Evolutionary conservation across 2,329 filamentous ascomycete genomes (phyloP).

Genomic region (Ambrosiella cleistominuta): DNA sequence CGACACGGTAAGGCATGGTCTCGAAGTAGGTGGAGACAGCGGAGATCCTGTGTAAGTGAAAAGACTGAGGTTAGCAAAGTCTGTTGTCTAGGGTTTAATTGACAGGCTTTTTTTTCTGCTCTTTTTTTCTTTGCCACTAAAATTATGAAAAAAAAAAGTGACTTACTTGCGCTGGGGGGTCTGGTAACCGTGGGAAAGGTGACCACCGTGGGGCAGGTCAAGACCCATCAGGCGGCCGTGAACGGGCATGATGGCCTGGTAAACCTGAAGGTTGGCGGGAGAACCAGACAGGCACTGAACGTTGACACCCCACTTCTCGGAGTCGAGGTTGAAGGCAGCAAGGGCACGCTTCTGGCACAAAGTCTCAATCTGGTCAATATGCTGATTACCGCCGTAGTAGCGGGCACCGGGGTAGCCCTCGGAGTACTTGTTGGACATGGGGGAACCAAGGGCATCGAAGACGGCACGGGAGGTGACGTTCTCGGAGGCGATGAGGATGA

Average conservation of each 20-base stretch:
- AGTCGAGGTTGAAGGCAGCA: slow-evolving; percentile 71
- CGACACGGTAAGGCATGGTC: slow-evolving; percentile 88
- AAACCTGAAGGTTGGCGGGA: slow-evolving; percentile 94
- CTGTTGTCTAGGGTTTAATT: neutral
- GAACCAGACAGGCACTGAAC: slow-evolving; percentile 86
- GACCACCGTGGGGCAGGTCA: slow-evolving; percentile 84
- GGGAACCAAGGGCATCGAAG: slow-evolving; percentile 87
- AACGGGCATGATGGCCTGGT: slow-evolving; percentile 90
- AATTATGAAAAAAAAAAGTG: neutral
- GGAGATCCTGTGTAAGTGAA: slow-evolving; percentile 47
- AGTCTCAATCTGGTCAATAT: slow-evolving; percentile 91
- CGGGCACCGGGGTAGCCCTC: slow-evolving; percentile 95
- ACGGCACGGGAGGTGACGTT: slow-evolving; percentile 98
- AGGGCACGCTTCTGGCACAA: slow-evolving; percentile 91
- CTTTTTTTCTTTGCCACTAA: no score
- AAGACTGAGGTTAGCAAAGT: neutral
- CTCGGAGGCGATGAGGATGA: slow-evolving; percentile 96
- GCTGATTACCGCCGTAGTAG: slow-evolving; percentile 98
- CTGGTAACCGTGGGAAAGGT: slow-evolving; percentile 95
- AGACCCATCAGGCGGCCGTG: slow-evolving; percentile 96
- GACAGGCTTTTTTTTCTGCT: no score
- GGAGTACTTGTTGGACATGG: slow-evolving; percentile 98
- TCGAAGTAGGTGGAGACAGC: slow-evolving; percentile 98
- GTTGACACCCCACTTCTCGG: slow-evolving; percentile 93
- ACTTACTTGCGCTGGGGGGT: slow-evolving; percentile 76